phyloP scores from a whole-genome alignment of 106 monocot species.

The Posidonia australis region DNA sequence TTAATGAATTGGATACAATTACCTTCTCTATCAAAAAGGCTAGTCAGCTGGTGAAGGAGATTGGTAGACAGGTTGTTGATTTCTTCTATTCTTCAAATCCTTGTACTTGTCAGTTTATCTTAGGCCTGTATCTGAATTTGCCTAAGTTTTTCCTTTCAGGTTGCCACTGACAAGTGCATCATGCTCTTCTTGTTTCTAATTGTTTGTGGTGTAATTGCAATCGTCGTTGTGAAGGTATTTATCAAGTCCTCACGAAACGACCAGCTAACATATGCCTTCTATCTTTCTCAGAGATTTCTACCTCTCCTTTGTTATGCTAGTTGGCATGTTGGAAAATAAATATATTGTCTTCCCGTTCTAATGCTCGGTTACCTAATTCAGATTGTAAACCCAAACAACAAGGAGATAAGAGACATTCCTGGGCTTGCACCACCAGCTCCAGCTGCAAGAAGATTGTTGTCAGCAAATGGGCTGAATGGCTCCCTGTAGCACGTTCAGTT shows the following conservation, averaged over 20 bases:
- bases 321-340: too few relatives aligned
- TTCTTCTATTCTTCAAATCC: not conserved
- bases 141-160: conserved; percentile 28
- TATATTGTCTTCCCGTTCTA: not conserved
- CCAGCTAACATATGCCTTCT: too few relatives aligned
- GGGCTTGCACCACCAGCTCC: conserved; percentile 81
- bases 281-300: too few relatives aligned
- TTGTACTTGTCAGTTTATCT: not conserved
- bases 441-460: conserved; percentile 47
- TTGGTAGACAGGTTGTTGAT: conserved; percentile 65
- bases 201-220: conserved; percentile 80
- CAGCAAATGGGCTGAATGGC: conserved; percentile 15
- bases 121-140: not conserved
- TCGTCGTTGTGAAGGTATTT: conserved; percentile 79
- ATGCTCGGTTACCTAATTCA: conserved; percentile 1
- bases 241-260: not conserved
- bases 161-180: conserved; percentile 93
- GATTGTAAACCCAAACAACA: conserved; percentile 84
- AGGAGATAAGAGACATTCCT: conserved; percentile 68
- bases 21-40: conserved; percentile 90
- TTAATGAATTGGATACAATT: conserved; percentile 83
- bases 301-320: too few relatives aligned
- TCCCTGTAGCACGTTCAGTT: not conserved
- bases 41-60: conserved; percentile 74
- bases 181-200: conserved; percentile 78